phyloP scores from a whole-genome alignment of 139 green algal species.

The Coelastrella sp. region DNA sequence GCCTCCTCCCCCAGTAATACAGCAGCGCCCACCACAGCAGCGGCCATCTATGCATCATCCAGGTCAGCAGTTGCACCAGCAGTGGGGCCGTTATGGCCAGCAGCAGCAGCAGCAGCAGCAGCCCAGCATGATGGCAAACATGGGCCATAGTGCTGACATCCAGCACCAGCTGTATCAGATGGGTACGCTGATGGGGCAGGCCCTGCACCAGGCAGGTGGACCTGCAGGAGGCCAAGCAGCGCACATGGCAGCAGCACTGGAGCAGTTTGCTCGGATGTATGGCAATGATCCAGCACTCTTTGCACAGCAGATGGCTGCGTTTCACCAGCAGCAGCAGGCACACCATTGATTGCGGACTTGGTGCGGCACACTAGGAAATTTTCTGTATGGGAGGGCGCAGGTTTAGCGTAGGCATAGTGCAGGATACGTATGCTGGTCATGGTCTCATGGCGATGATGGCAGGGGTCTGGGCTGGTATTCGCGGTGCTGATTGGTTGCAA shows the following conservation, averaged over 20 bases:
- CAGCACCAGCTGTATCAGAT: slow-evolving; percentile 37
- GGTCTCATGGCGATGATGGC: too few relatives aligned
- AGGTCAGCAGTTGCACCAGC: slow-evolving; percentile 24
- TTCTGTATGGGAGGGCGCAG: too few relatives aligned
- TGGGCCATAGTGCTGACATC: neutral
- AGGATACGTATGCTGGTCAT: too few relatives aligned
- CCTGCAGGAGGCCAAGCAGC: neutral
- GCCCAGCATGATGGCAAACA: neutral
- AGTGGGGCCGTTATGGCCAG: neutral
- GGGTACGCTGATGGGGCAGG: neutral
- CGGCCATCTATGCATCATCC: neutral
- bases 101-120: neutral
- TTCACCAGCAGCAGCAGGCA: neutral
- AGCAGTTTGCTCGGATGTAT: slow-evolving; percentile 10
- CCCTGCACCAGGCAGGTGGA: slow-evolving; percentile 30
- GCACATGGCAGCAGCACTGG: slow-evolving; percentile 10
- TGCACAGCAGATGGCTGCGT: slow-evolving; percentile 23
- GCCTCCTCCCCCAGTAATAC: slow-evolving; percentile 19
- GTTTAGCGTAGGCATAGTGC: too few relatives aligned
- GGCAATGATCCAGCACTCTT: slow-evolving; percentile 5
- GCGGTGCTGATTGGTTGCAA: too few relatives aligned
- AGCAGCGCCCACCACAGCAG: slow-evolving; percentile 5
- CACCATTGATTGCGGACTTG: too few relatives aligned
- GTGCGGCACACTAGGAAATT: too few relatives aligned
- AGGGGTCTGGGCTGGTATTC: too few relatives aligned